Percentiles rank a stretch among this genome's conserved stretches.
Evolutionary conservation across 805 yeast species (phyloP).

Genomic region (Lipomyces mesembrius): DNA sequence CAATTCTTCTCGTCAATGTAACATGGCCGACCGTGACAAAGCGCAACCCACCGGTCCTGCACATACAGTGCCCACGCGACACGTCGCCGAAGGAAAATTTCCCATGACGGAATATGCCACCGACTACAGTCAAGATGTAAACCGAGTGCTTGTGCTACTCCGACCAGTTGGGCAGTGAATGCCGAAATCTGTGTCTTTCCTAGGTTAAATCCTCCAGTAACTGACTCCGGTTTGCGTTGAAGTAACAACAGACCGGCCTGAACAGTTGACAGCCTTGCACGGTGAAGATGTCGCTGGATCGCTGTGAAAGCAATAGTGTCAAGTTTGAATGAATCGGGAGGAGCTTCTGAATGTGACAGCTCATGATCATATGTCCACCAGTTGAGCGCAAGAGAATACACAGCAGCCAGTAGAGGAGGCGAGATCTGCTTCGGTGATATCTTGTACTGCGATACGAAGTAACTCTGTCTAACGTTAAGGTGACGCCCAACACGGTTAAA

Average conservation of each 20-base stretch:
- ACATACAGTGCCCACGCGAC: constrained; percentile 43
- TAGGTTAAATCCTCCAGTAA: constrained; percentile 24
- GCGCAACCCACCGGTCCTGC: constrained; percentile 41
- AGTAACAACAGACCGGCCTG: constrained; percentile 48
- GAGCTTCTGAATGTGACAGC: constrained; percentile 34
- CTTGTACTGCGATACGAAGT: constrained; percentile 34
- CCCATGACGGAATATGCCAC: constrained; percentile 44
- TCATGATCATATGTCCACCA: constrained; percentile 41
- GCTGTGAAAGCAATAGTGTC: constrained; percentile 36
- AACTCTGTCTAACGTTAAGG: constrained; percentile 17
- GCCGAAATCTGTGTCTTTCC: constrained; percentile 38
- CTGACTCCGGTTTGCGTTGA: constrained; percentile 36
- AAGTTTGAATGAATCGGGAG: constrained; percentile 34
- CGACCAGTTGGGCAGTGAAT: constrained; percentile 40
- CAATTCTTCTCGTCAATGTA: constrained; percentile 40
- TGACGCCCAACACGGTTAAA: not conserved
- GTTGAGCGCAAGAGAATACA: constrained; percentile 38
- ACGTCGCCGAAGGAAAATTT: constrained; percentile 40
- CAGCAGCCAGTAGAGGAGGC: constrained; percentile 41
- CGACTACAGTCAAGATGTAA: constrained; percentile 40
- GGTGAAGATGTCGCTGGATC: constrained; percentile 34
- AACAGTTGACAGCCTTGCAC: constrained; percentile 47
- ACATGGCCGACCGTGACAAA: constrained; percentile 40
- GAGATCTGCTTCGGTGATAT: constrained; percentile 33
- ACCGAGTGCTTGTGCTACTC: constrained; percentile 40